These are phyloP conservation scores for Lepidium africanum DNA, from an alignment of 345 rosid species.

Conservation along the genomic window DNA sequence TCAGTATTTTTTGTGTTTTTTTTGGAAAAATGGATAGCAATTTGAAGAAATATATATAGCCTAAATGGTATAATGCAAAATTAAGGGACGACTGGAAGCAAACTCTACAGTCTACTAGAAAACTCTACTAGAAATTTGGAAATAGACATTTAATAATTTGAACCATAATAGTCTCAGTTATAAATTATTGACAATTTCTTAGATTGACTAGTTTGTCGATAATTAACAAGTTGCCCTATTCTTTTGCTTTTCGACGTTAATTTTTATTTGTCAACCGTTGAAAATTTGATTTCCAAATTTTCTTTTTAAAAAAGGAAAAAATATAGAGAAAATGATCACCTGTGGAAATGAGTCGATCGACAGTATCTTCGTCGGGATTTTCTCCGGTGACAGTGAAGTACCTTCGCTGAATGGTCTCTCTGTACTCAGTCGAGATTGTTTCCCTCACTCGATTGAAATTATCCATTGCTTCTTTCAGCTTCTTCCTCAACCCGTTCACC, in stretches of 20 bases:
- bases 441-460: slow-evolving; percentile 56
- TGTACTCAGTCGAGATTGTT: slow-evolving; percentile 64
- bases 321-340: slow-evolving; percentile 29
- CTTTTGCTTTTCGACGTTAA: neutral
- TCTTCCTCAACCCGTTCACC: slow-evolving; percentile 86
- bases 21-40: no score
- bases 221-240: neutral
- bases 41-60: no score
- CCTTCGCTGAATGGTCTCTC: slow-evolving; percentile 79
- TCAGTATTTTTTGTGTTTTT: no score
- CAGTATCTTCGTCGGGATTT: slow-evolving; percentile 68
- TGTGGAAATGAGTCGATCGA: slow-evolving; percentile 81
- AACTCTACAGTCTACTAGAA: no score
- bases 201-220: neutral
- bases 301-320: neutral
- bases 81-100: no score
- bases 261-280: neutral
- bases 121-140: no score
- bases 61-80: no score
- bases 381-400: slow-evolving; percentile 92
- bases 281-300: neutral
- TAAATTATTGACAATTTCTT: neutral
- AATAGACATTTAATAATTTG: no score
- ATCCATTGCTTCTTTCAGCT: slow-evolving; percentile 78
- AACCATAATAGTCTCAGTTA: neutral